Conservation (phyloP, 78 protist genomes). For the Dictyostelium firmibasis region DNA sequence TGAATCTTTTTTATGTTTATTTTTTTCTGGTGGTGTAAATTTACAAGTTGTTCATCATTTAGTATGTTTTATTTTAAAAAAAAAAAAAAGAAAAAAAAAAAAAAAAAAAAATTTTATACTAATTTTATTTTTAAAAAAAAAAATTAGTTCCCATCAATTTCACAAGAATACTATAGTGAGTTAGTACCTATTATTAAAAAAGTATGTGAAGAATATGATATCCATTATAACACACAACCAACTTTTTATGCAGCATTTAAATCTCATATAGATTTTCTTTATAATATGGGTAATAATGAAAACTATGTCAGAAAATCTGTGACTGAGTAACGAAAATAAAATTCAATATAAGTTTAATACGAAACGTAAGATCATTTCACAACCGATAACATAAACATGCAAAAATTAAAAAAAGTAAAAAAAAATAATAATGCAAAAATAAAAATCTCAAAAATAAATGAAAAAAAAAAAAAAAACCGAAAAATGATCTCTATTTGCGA, state of each 20-base stretch:
- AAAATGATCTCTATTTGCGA: too few species aligned
- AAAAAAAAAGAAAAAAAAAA: too few species aligned
- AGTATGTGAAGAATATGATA: constrained; percentile 25
- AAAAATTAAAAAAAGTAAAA: too few species aligned
- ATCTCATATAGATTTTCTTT: constrained; percentile 38
- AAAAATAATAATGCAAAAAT: too few species aligned
- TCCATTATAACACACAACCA: neutral
- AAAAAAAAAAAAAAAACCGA: too few species aligned
- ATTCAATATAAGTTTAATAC: too few species aligned
- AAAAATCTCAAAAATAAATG: too few species aligned
- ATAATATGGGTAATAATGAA: constrained; percentile 59
- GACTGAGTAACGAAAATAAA: neutral
- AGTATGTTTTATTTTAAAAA: neutral
- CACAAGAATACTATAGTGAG: constrained; percentile 24
- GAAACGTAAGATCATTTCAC: too few species aligned
- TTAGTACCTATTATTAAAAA: constrained; percentile 43
- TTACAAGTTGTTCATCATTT: constrained; percentile 68
- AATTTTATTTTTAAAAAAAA: too few species aligned
- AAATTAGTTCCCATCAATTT: constrained; percentile 18
- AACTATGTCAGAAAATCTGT: constrained; percentile 20
- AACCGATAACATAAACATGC: too few species aligned
- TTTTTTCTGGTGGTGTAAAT: constrained; percentile 60
- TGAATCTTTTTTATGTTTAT: neutral
- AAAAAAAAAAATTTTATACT: too few species aligned
- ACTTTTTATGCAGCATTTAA: constrained; percentile 17